phyloP scores from a whole-genome alignment of 768 basidiomycete species.

The Macrocybe gigantea region DNA sequence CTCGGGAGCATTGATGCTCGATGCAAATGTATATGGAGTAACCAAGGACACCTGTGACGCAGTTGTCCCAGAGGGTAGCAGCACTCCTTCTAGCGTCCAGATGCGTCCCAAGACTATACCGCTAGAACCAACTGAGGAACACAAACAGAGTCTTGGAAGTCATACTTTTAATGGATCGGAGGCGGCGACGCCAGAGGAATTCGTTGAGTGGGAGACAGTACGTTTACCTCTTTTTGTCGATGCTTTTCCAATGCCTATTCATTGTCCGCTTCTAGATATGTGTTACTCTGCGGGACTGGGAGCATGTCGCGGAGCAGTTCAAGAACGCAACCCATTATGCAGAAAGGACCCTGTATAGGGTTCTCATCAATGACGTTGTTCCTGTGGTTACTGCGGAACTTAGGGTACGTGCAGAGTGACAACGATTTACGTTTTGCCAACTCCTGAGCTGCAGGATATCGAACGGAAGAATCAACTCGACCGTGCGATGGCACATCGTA shows the following conservation, averaged over 20 bases:
- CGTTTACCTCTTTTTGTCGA: slow-evolving; percentile 13
- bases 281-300: slow-evolving; percentile 81
- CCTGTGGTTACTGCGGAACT: slow-evolving; percentile 67
- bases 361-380: slow-evolving; percentile 58
- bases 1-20: slow-evolving; percentile 6
- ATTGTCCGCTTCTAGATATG: slow-evolving; percentile 52
- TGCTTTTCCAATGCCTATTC: not conserved
- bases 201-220: slow-evolving; percentile 92
- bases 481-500: slow-evolving; percentile 76
- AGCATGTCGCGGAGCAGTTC: slow-evolving; percentile 69
- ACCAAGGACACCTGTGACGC: slow-evolving; percentile 11
- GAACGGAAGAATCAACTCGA: slow-evolving; percentile 59
- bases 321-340: slow-evolving; percentile 70
- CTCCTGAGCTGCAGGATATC: slow-evolving; percentile 42
- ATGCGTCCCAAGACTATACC: too few species aligned
- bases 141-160: too few species aligned
- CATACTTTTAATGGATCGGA: not conserved
- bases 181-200: slow-evolving; percentile 37
- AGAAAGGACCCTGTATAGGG: slow-evolving; percentile 74
- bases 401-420: slow-evolving; percentile 35
- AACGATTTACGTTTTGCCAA: not conserved
- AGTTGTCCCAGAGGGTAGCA: slow-evolving; percentile 4
- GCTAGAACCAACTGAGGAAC: not conserved
- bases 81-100: not conserved
- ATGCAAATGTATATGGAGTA: slow-evolving; percentile 6